Evolutionary conservation across 2,329 filamentous ascomycete genomes (phyloP), one percentile per base, ranked within the genome.

Genomic region (Rutstroemia sydowiana): DNA sequence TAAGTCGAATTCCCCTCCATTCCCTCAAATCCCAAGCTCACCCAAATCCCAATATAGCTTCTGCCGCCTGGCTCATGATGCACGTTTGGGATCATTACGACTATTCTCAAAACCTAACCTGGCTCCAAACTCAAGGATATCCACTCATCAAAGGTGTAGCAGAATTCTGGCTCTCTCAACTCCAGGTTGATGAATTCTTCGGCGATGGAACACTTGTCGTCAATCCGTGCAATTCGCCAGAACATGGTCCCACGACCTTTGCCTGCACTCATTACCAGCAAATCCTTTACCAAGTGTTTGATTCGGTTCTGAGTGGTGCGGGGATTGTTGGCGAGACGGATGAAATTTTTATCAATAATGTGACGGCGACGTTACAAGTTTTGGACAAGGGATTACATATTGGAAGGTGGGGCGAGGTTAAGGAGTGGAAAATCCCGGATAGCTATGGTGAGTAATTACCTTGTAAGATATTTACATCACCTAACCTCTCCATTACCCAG

Each of bases 41-140:
- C 18, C 14, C 34, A n/a, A 36, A 36, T 14, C 9, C 18, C 13
- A 4, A n/a, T 16, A 13, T 36, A 36, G 34, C 71, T 0, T 69
- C 74, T 0, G 72, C 74, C 1, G 76, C 76, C 1, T 83, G 79
- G 79, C 74, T 81, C 68, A 79, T 79, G 71, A 75, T 78, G 53
- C 77, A 82, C 55, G 74, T 82, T 1, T 76, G 72, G 65, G 77
- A 82, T 52, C 71, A 76, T 58, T 82, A 72, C 61, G 73, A 75
- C 31, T 82, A 80, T 57, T 74, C 71, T 2, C 71, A 68, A 23
- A 70, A 80, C 55, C 40, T 58, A 0, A 60, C 63, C 1, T 81
- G 75, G 75, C 68, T 77, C 60, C 21, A 66, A 54, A 11, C 70
- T 5, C 66, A 67, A 6, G 78, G 75, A 0, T 82, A 79, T 50